Base-by-base conservation (phyloP, 495 filamentous ascomycete species). In the Amniculicola lignicola region DNA sequence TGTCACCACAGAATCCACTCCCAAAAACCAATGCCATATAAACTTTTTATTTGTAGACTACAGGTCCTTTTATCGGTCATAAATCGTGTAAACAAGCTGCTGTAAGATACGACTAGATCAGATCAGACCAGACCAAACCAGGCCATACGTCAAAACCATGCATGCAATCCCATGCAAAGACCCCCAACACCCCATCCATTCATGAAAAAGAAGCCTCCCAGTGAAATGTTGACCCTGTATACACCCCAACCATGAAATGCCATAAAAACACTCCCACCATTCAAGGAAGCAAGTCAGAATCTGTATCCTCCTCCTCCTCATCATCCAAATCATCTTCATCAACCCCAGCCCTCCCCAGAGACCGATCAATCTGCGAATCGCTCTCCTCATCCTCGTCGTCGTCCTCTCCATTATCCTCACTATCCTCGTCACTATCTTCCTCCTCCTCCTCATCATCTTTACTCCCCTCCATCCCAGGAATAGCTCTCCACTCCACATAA, bases 401-500 rank as follows among this genome's bases (percentile, higher is more conserved):
- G 10, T 49, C 48, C 16, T 57, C 45, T 24, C 50, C 59, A 31
- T 61, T 56, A 51, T 72, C 72, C 15, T 73, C 70, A 0, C 74
- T 73, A 6, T 82, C 77, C 2, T 78, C 80, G 10, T 72, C 36
- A 54, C 71, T 18, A 51, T 72, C 55, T 18, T 70, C 25, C 51
- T 44, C 66, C 9, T 82, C 82, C 48, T 79, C 75, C 25, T 78
- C 77, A 3, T 78, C 76, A 0, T 70, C 77, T 3, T 71, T 64
- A 12, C 74, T 76, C 43, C 64, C 71, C 29, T 77, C 77, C 4
- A 95, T 69, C 1, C 90, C 87, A 1, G 87, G 82, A 15, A 95
- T 82, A 7, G 81, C 79, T 38, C 80, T 80, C 92, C 92, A 99
- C 52, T 85, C 75, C 18, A 90, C 76, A 63, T 96, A 99, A 60